Evolutionary conservation across 148 eudicot genomes (phyloP).

Genomic region (Chenopodium quinoa): DNA sequence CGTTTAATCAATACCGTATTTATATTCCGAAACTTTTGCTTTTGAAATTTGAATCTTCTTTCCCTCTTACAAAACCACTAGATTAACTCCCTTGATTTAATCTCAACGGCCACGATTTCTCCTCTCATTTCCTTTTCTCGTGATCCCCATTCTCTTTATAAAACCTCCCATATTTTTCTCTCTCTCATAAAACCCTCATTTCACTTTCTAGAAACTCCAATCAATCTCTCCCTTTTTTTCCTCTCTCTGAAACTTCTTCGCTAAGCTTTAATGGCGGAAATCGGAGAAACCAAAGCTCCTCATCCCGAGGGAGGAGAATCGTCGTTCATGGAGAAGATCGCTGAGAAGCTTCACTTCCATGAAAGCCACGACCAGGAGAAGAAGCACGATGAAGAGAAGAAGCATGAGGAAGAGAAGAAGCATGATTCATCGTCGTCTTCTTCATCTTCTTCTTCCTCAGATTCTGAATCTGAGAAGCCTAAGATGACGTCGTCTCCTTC

Average conservation of each 20-base stretch:
- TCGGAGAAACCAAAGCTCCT: constrained; percentile 8
- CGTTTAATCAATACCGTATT: neutral
- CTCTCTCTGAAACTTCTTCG: constrained; percentile 3
- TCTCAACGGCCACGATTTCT: constrained; percentile 22
- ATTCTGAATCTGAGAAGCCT: constrained; percentile 38
- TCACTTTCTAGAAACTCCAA: neutral
- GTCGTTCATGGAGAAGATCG: constrained; percentile 58
- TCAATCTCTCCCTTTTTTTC: neutral
- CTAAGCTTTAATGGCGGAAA: constrained; percentile 34
- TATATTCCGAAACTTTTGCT: neutral
- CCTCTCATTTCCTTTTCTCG: constrained; percentile 3
- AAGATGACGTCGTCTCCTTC: constrained; percentile 20
- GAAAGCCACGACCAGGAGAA: constrained; percentile 3
- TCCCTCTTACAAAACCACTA: neutral
- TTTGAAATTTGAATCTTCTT: constrained; percentile 25
- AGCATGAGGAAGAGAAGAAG: neutral
- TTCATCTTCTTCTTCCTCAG: constrained; percentile 54
- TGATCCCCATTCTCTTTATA: constrained; percentile 22
- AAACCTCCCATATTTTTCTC: constrained; percentile 10
- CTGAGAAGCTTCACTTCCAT: constrained; percentile 49
- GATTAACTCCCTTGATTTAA: neutral
- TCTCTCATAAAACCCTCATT: constrained; percentile 20
- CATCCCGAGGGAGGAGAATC: constrained; percentile 37
- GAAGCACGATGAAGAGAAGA: neutral
- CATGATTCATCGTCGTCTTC: constrained; percentile 46